Base-by-base conservation (phyloP, 768 basidiomycete genomes). In the Rubroboletus satanas region DNA sequence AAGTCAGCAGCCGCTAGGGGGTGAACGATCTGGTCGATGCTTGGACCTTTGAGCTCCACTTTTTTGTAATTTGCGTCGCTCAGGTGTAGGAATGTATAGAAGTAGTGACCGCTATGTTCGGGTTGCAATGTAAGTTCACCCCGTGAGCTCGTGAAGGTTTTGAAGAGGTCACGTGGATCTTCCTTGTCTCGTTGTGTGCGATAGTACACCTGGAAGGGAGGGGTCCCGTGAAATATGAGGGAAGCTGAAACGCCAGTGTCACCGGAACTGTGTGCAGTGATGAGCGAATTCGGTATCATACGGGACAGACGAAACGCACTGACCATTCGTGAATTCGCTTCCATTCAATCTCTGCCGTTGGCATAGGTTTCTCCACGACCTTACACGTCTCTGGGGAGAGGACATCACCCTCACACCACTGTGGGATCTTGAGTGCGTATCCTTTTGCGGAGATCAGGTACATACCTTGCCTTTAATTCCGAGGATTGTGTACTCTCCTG, bases 201-300 rank as follows among this genome's bases (percentile, higher is more conserved):
- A 70, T 94, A 97, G 64, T 83, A 83, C 11, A 96, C 83, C 46
- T 80, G 79, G 81, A 97, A 98, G 7, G 95, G 95, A 28, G 94
- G 87, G 4, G 87, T 87, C 15, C 95, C 96, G 47, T 87, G 88
- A 46, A 98, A 78, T 54, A 94, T 81, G 47, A 97, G 82, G 4
- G 88, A 84, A 3, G 90, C 93, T 12, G 87, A 87, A 45, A 96
- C 90, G 8, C 96, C 95, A 17, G 90, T 93, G 63, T 97, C 95
- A 2, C 91, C 89, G 46, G 91, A 91, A 68, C 90, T 93, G 59
- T 33, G 42, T 37, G 39, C 1, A 48, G 7, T n/a, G 11, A 52
- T 56, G 12, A 56, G 31, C 26, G 28, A 41, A 28, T 58, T 54
- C 18, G 54, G 45, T 51, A 43, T 57, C 23, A 39, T 43, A 26